Evolutionary conservation across 2,329 filamentous ascomycete species (phyloP).

Genomic region (Calonectria hongkongensis): DNA sequence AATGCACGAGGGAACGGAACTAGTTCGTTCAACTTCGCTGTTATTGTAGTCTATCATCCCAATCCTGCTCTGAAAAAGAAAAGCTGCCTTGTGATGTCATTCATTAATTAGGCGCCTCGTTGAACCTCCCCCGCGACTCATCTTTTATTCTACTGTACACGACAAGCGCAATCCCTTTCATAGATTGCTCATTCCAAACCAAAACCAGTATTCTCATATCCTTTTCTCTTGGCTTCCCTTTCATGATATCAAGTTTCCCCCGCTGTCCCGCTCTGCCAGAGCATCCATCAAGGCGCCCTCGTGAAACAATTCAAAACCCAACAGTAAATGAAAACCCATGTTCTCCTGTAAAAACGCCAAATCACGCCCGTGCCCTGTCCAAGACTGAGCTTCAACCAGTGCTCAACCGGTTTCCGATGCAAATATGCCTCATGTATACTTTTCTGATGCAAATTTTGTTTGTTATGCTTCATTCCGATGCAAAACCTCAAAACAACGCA

Average conservation of each 20-base stretch:
- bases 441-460: conserved; percentile 23
- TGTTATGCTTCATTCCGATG: conserved; percentile 32
- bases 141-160: conserved; percentile 52
- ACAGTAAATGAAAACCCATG: not conserved
- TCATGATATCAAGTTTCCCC: conserved; percentile 21
- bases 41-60: conserved; percentile 15
- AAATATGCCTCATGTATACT: conserved; percentile 46
- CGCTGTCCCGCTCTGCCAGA: not conserved
- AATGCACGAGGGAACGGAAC: no score
- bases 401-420: conserved; percentile 46
- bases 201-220: conserved; percentile 28
- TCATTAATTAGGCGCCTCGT: conserved; percentile 40
- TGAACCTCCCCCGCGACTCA: conserved; percentile 30
- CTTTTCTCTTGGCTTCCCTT: conserved; percentile 40
- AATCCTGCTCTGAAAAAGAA: conserved; percentile 20
- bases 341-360: conserved; percentile 42
- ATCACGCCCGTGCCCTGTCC: conserved; percentile 31
- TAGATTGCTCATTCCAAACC: conserved; percentile 37
- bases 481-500: conserved; percentile 13
- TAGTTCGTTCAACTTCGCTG: not conserved
- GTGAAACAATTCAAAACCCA: not conserved
- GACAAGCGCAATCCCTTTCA: conserved; percentile 37
- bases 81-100: conserved; percentile 27
- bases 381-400: conserved; percentile 24
- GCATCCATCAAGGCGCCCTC: not conserved